Evolutionary conservation across 495 filamentous ascomycete species (phyloP), one percentile per base, ranked within the genome.

Genomic region (Penicillium cataractarum): DNA sequence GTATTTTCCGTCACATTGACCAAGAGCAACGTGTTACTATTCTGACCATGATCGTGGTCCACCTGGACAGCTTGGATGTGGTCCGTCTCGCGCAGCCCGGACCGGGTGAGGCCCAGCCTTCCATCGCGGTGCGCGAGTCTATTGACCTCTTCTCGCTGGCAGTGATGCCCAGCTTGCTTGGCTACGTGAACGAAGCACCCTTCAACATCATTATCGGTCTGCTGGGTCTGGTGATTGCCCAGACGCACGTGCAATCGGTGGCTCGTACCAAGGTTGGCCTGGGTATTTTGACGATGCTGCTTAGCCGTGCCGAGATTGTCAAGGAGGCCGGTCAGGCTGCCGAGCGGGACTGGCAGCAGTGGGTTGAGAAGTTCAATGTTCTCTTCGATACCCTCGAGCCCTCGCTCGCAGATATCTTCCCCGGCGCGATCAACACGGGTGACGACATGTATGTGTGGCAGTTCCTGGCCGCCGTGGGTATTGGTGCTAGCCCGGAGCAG

Each of bases 361-460:
- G 94, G 92, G 88, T 86, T 58, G 84, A 79, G 55, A 87, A 89
- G 54, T 97, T 96, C 76, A 91, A 92, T 58, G 83, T 83, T 5
- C 85, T 99, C 51, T 99, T 99, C 73, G 92, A 96, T 69, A 82
- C 85, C 6, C 78, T 97, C 21, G 93, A 98, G 73, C 91, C 90
- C 15, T 85, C 86, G 12, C 84, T 98, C 39, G 89, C 87, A 19
- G 82, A 89, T 57, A 87, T 97, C 57, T 98, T 99, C 85, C 92
- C 93, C 1, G 88, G 89, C 19, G 86, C 89, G 6, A 91, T 94
- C 63, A 91, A 87, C 63, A 83, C 91, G 19, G 88, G 88, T 51
- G 90, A 95, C 60, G 95, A 99, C 70, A 87, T 95, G 66, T 96
- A 97, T 68, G 93, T 97, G 17, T 99, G 95, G 95, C 93, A 97